A percentile compares a stretch with the other conserved stretches of the same genome.
These are phyloP conservation scores for Russula brevipes DNA, from an alignment of 768 basidiomycete species.

Conservation along the genomic window DNA sequence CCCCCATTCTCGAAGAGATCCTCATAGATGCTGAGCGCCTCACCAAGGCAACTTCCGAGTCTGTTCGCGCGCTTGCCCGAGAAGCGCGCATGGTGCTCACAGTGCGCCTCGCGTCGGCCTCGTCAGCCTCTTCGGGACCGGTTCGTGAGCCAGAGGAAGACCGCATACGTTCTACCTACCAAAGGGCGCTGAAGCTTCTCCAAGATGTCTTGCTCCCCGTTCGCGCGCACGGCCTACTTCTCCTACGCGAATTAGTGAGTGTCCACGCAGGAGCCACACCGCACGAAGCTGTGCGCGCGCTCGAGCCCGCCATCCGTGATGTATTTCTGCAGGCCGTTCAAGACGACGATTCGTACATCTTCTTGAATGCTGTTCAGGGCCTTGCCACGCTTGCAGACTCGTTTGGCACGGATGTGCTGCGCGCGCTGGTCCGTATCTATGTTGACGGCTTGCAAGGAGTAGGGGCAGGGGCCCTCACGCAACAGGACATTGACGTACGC, in stretches of 20 bases:
- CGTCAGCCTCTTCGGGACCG: constrained; percentile 33
- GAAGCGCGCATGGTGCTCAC: constrained; percentile 85
- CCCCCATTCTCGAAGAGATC: constrained; percentile 67
- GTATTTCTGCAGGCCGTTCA: constrained; percentile 82
- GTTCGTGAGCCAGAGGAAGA: constrained; percentile 44
- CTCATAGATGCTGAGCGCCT: constrained; percentile 57
- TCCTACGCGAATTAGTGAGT: constrained; percentile 73
- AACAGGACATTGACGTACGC: constrained; percentile 65
- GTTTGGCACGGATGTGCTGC: constrained; percentile 68
- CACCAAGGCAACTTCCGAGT: constrained; percentile 42
- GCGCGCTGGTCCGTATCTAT: constrained; percentile 63
- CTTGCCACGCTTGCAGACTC: constrained; percentile 79
- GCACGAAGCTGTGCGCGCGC: constrained; percentile 47
- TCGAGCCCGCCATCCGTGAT: constrained; percentile 78
- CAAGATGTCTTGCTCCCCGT: constrained; percentile 93
- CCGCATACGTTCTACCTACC: constrained; percentile 48
- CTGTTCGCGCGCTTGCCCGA: constrained; percentile 54
- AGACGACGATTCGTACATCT: constrained; percentile 95
- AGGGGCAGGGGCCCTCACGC: constrained; percentile 42
- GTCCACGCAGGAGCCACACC: constrained; percentile 29
- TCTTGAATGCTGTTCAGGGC: constrained; percentile 87
- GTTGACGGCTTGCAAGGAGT: constrained; percentile 47
- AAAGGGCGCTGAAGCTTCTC: constrained; percentile 79
- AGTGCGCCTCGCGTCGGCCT: constrained; percentile 64
- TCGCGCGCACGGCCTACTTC: constrained; percentile 83